Evolutionary conservation across 768 basidiomycete species (phyloP), one percentile per base, ranked within the genome.

Genomic region (Paxillus ammoniavirescens): DNA sequence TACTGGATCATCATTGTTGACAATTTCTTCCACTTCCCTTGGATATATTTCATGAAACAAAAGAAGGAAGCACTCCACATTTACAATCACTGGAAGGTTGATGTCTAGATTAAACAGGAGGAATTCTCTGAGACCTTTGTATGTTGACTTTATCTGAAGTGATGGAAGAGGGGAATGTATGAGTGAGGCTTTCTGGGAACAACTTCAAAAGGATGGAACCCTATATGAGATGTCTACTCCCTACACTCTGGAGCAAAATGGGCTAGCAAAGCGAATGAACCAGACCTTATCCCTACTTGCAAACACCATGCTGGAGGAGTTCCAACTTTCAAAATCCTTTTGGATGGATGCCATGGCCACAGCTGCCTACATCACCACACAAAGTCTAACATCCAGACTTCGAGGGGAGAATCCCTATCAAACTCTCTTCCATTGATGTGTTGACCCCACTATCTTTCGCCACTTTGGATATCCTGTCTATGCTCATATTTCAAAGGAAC

Each of bases 251-350:
- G 38, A 49, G 9, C 64, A 69, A 41, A 69, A 71, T 45, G 67
- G 69, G 5, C n/a, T 70, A 12, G 69, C 69, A 1, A 63, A 72
- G 52, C 50, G 63, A 8, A 55, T 65, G 43, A 72, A 72, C 42
- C 61, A 67, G 36, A 68, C 65, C 15, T 28, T 71, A 4, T 37
- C 60, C 10, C 57, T 60, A 18, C 17, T 56, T 15, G 57, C 61
- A 18, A 58, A 45, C 8, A 48, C 71, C 5, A 61, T 72, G 60
- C 54, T 70, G 18, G 35, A 60, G 26, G 65, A 62, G 9, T 58
- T 57, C 0, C 52, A 53, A 8, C 59, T 71, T 1, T 55, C 65
- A 5, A 56, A 60, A 21, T 58, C 52, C 0, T 65, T 61, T 47
- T 70, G 70, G 69, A 47, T 53, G 2, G 47, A 69, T 33, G 62